phyloP scores from a whole-genome alignment of 2,329 filamentous ascomycete species.

The Penicillium sp. region DNA sequence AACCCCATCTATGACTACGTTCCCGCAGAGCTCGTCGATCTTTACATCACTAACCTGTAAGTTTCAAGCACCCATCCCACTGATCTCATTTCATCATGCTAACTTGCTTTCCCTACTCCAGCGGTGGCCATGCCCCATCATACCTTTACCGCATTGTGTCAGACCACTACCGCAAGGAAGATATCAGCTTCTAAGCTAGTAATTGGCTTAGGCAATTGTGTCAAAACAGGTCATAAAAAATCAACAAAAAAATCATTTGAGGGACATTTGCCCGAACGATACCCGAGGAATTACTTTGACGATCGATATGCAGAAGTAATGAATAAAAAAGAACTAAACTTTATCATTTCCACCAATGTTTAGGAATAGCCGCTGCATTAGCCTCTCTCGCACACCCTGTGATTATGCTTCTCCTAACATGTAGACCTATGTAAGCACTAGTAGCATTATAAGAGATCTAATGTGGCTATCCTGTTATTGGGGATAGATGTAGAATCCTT shows the following conservation, averaged over 20 bases:
- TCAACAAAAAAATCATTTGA: conserved; percentile 3
- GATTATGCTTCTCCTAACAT: not conserved
- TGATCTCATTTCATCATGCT: conserved; percentile 3
- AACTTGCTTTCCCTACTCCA: conserved; percentile 29
- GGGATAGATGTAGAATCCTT: not conserved
- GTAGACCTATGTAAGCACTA: not conserved
- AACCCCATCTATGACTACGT: conserved; percentile 83
- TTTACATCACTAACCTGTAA: conserved; percentile 75
- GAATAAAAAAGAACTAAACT: not conserved
- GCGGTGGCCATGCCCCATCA: conserved; percentile 62
- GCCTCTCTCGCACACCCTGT: not conserved
- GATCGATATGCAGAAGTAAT: conserved; percentile 20
- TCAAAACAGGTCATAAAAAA: conserved; percentile 2
- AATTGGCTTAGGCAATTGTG: not conserved
- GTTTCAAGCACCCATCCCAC: conserved; percentile 31
- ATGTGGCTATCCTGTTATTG: not conserved
- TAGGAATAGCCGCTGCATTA: not conserved
- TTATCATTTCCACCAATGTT: not conserved
- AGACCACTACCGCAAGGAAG: conserved; percentile 64
- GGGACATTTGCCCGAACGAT: conserved; percentile 20
- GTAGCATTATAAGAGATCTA: not conserved
- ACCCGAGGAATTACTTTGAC: conserved; percentile 25
- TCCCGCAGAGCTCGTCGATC: conserved; percentile 64
- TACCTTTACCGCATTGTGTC: conserved; percentile 65
- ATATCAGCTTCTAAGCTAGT: conserved; percentile 51